These are phyloP conservation scores for Phytophthora capsici DNA, from an alignment of 352 stramenopile species.

Conservation along the genomic window DNA sequence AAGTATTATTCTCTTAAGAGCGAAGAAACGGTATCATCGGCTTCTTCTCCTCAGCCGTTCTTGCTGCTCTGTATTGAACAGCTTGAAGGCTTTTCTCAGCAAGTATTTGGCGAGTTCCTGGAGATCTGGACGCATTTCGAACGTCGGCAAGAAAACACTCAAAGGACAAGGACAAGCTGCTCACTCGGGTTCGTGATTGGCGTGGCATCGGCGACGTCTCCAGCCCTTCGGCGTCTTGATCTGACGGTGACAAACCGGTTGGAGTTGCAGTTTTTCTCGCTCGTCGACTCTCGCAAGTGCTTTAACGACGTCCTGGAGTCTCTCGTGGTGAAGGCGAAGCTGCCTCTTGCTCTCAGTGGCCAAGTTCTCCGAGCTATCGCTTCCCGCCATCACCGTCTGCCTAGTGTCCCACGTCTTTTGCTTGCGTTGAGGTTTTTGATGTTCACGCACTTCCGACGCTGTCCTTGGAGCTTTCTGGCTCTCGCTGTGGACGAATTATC, in stretches of 20 bases:
- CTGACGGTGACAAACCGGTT: slow-evolving; percentile 55
- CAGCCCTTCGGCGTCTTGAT: slow-evolving; percentile 69
- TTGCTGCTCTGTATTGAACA: slow-evolving; percentile 81
- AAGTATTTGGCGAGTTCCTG: slow-evolving; percentile 73
- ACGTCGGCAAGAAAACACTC: slow-evolving; percentile 22
- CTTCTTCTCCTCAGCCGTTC: slow-evolving; percentile 39
- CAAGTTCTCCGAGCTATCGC: slow-evolving; percentile 57
- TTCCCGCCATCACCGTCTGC: slow-evolving; percentile 55
- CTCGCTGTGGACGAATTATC: slow-evolving; percentile 28
- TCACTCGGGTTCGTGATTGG: slow-evolving; percentile 72
- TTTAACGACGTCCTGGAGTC: slow-evolving; percentile 79
- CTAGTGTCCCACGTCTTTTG: slow-evolving; percentile 71
- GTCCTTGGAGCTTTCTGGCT: slow-evolving; percentile 70
- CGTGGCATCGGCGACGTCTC: slow-evolving; percentile 70
- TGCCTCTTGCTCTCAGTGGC: slow-evolving; percentile 62
- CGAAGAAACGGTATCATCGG: neutral
- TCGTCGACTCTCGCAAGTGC: slow-evolving; percentile 79
- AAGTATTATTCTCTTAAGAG: slow-evolving; percentile 43
- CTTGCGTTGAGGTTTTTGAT: slow-evolving; percentile 67
- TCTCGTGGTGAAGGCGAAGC: slow-evolving; percentile 67
- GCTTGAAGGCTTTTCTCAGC: slow-evolving; percentile 64
- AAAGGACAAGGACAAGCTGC: neutral
- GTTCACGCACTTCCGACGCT: slow-evolving; percentile 64
- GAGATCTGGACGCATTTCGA: slow-evolving; percentile 71
- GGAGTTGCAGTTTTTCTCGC: slow-evolving; percentile 79